phyloP scores from a whole-genome alignment of 1,284 basidiomycete species.

The Trichosporon asahii region DNA sequence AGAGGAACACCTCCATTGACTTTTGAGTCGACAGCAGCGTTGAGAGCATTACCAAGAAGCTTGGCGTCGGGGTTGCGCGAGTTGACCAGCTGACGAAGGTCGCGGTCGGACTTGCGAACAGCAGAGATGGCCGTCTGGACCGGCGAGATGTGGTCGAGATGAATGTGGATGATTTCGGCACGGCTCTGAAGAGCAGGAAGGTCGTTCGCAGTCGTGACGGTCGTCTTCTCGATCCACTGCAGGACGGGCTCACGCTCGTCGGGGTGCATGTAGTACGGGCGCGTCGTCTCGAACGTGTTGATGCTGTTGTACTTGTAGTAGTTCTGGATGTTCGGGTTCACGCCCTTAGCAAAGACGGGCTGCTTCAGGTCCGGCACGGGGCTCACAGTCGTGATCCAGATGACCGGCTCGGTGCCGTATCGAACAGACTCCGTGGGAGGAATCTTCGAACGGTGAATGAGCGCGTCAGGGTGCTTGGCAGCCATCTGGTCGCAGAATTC shows the following conservation, averaged over 20 bases:
- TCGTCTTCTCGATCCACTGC: constrained; percentile 83
- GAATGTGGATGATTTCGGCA: constrained; percentile 77
- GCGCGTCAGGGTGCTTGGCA: constrained; percentile 84
- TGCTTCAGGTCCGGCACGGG: constrained; percentile 78
- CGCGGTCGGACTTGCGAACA: constrained; percentile 56
- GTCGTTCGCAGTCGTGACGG: constrained; percentile 74
- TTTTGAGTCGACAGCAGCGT: constrained; percentile 80
- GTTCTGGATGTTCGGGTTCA: constrained; percentile 70
- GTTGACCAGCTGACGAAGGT: constrained; percentile 25
- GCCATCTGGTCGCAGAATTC: constrained; percentile 78
- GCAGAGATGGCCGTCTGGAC: constrained; percentile 79
- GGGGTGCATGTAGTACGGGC: constrained; percentile 64
- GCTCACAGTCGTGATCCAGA: constrained; percentile 79
- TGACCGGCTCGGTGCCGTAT: constrained; percentile 75
- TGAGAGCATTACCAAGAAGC: constrained; percentile 79
- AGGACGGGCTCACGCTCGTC: constrained; percentile 57
- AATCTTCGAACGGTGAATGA: constrained; percentile 68
- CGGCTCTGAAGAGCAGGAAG: constrained; percentile 90
- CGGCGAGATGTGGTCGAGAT: constrained; percentile 77
- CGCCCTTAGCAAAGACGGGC: constrained; percentile 81
- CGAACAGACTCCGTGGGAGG: constrained; percentile 78
- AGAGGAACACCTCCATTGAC: constrained; percentile 69
- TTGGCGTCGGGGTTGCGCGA: constrained; percentile 61
- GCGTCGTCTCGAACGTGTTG: constrained; percentile 73
- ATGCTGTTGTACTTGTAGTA: constrained; percentile 67